phyloP scores from a whole-genome alignment of 805 yeast species.

The Isabelozyma gotoi region DNA sequence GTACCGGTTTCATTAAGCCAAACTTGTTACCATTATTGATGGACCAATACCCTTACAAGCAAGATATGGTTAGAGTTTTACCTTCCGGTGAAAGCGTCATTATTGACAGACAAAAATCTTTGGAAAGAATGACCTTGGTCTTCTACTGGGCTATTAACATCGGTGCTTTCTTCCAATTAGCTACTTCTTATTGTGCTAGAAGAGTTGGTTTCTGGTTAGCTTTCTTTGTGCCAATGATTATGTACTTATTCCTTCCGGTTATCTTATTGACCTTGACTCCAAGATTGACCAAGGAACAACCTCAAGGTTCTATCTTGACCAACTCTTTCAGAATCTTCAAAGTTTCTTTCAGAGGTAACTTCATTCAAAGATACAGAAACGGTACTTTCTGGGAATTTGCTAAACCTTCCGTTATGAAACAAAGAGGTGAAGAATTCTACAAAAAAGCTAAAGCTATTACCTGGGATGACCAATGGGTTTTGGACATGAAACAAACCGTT shows the following conservation, averaged over 20 bases:
- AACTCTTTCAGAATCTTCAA: conserved; percentile 41
- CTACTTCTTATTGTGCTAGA: conserved; percentile 52
- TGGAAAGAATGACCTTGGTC: conserved; percentile 43
- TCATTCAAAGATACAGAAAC: conserved; percentile 37
- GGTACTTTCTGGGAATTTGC: conserved; percentile 51
- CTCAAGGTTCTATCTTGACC: conserved; percentile 48
- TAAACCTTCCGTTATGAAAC: conserved; percentile 42
- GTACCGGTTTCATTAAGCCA: conserved; percentile 57
- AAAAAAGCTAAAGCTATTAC: conserved; percentile 34
- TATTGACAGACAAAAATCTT: conserved; percentile 44
- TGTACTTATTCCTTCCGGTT: conserved; percentile 30
- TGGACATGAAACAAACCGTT: conserved; percentile 44
- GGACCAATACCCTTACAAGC: conserved; percentile 52
- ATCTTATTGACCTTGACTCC: conserved; percentile 27
- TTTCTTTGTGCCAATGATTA: conserved; percentile 44
- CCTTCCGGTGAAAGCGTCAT: conserved; percentile 67
- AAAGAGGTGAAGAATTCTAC: conserved; percentile 39
- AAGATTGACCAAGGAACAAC: conserved; percentile 28
- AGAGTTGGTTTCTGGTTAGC: conserved; percentile 57
- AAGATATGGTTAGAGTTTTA: conserved; percentile 56
- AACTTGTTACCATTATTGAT: conserved; percentile 48
- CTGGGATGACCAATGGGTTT: conserved; percentile 49
- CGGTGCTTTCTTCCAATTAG: conserved; percentile 54
- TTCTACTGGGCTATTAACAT: conserved; percentile 58
- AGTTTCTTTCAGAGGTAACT: conserved; percentile 43